Evolutionary conservation across 2,329 filamentous ascomycete genomes (phyloP).

Genomic region (Didymella exigua): DNA sequence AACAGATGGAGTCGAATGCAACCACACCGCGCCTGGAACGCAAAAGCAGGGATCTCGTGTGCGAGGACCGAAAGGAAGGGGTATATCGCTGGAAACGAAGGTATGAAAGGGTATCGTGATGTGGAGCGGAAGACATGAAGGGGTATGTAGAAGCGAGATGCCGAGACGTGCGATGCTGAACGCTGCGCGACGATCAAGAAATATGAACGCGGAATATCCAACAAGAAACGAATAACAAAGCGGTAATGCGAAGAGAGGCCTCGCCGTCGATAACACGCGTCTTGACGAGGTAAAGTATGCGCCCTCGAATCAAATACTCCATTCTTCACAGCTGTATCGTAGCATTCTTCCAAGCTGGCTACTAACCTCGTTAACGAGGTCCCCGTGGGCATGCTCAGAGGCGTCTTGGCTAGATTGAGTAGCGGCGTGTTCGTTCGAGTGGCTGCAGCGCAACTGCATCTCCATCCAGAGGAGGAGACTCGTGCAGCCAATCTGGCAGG

Average conservation of each 20-base stretch:
- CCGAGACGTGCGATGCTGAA: background rate
- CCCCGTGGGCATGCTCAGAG: conserved; percentile 34
- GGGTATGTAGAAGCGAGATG: background rate
- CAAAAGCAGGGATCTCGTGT: background rate
- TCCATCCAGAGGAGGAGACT: conserved; percentile 44
- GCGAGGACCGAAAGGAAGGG: background rate
- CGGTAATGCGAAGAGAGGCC: background rate
- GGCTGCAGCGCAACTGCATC: conserved; percentile 29
- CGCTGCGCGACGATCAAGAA: background rate
- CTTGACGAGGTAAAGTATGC: background rate
- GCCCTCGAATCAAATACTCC: conserved; percentile 27
- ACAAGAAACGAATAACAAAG: background rate
- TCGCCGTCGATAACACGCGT: background rate
- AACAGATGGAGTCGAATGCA: background rate
- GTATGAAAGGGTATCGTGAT: conserved; percentile 3
- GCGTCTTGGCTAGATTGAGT: conserved; percentile 15
- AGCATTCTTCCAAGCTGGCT: conserved; percentile 40
- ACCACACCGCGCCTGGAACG: background rate
- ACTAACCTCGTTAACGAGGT: conserved; percentile 38
- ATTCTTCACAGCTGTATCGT: conserved; percentile 36
- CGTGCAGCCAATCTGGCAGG: conserved; percentile 38
- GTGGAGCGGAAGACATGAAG: background rate
- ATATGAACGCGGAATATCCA: background rate
- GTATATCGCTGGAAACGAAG: conserved; percentile 5
- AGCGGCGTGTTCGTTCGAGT: background rate